These are phyloP conservation scores for Jacaranda copaia DNA, from an alignment of 257 asterid genomes.

Conservation along the genomic window DNA sequence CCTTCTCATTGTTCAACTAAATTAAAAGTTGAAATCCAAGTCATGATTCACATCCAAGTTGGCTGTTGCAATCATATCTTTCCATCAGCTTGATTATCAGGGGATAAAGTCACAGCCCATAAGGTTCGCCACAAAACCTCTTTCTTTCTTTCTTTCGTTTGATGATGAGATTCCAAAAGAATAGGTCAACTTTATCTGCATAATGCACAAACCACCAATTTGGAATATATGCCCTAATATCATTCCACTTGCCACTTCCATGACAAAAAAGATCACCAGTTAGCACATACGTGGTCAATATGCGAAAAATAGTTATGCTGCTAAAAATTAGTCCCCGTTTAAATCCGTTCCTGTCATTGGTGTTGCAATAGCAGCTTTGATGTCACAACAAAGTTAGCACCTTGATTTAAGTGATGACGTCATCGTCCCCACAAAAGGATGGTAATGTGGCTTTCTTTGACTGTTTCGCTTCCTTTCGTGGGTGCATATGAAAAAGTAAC, in stretches of 20 bases:
- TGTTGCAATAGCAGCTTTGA: constrained; percentile 34
- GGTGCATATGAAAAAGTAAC: constrained; percentile 44
- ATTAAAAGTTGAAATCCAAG: constrained; percentile 71
- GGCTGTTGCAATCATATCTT: constrained; percentile 56
- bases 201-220: constrained; percentile 49
- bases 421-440: constrained; percentile 47
- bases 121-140: constrained; percentile 79
- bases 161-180: constrained; percentile 69
- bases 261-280: constrained; percentile 18
- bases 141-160: constrained; percentile 48
- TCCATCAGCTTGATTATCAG: constrained; percentile 51
- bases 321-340: constrained; percentile 20
- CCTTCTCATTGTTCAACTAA: constrained; percentile 53
- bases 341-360: constrained; percentile 37
- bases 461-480: constrained; percentile 37
- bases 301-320: constrained; percentile 42
- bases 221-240: constrained; percentile 63
- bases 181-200: constrained; percentile 49
- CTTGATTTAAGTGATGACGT: constrained; percentile 43
- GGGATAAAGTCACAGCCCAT: constrained; percentile 55
- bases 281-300: constrained; percentile 38
- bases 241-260: constrained; percentile 41
- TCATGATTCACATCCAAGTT: constrained; percentile 70
- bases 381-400: constrained; percentile 44
- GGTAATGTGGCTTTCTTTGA: constrained; percentile 46